Evolutionary conservation across 345 rosid species (phyloP).

Genomic region (Linum usitatissimum): DNA sequence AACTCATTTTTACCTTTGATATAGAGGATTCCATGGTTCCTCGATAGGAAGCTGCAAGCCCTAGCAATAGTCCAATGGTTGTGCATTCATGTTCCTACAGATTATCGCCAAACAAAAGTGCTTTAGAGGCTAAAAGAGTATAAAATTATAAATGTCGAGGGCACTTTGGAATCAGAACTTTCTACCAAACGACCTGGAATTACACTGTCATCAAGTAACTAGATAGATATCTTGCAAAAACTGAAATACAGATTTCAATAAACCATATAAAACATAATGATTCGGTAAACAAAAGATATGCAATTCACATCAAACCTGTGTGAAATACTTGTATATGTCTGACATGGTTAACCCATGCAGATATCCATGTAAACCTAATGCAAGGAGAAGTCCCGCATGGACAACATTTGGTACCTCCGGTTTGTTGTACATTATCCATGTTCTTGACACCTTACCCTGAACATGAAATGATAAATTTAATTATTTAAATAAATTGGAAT

Average conservation of each 20-base stretch:
- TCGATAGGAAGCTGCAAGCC: slow-evolving; percentile 87
- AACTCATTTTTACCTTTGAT: slow-evolving; percentile 45
- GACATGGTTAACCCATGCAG: slow-evolving; percentile 59
- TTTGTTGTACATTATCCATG: slow-evolving; percentile 88
- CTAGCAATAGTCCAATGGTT: slow-evolving; percentile 87
- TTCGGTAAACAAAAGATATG: background rate
- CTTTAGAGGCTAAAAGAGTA: background rate
- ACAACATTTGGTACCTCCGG: slow-evolving; percentile 73
- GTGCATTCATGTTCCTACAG: slow-evolving; percentile 86
- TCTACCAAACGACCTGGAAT: too few species aligned
- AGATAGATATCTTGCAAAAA: background rate
- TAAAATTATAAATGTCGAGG: background rate
- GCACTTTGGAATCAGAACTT: too few species aligned
- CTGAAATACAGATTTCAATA: background rate
- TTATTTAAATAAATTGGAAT: slow-evolving; percentile 3
- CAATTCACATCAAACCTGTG: slow-evolving; percentile 44
- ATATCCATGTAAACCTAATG: slow-evolving; percentile 90
- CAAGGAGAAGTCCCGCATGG: slow-evolving; percentile 94
- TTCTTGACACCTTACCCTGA: slow-evolving; percentile 94
- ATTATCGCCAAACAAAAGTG: background rate
- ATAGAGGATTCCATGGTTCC: slow-evolving; percentile 92
- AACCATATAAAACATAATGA: background rate
- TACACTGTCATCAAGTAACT: too few species aligned
- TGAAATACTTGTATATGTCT: slow-evolving; percentile 76
- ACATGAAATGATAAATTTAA: slow-evolving; percentile 14